Evolutionary conservation across 169 alveolate species (phyloP).

Genomic region (Plasmodium sp.): DNA sequence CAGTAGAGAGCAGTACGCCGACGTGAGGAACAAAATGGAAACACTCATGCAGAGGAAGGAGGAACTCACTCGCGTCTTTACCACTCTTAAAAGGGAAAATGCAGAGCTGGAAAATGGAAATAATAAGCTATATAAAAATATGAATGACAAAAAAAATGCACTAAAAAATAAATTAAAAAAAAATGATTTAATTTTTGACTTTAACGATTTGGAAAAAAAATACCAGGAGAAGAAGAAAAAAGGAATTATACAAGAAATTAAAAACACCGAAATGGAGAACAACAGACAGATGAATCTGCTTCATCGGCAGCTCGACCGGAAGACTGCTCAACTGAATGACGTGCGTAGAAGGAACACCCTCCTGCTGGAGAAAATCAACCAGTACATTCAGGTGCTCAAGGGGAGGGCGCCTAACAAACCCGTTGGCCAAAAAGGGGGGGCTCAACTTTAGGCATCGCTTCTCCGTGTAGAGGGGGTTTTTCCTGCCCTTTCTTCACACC

Average conservation of each 20-base stretch:
- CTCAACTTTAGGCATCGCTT: background rate
- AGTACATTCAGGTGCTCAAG: conserved; percentile 29
- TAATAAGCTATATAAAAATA: conserved; percentile 11
- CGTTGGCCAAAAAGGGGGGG: background rate
- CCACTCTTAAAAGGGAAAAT: conserved; percentile 17
- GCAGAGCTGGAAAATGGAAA: conserved; percentile 33
- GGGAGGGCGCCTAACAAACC: background rate
- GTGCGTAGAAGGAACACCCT: conserved; percentile 14
- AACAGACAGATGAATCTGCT: conserved; percentile 2
- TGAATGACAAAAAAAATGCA: conserved; percentile 21
- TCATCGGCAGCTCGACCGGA: conserved; percentile 1
- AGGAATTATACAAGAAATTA: conserved; percentile 48
- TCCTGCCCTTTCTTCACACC: background rate
- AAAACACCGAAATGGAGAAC: conserved; percentile 26
- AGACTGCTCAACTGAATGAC: conserved; percentile 15
- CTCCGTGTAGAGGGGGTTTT: background rate
- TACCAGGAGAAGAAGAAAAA: conserved; percentile 65
- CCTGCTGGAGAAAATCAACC: conserved; percentile 19
- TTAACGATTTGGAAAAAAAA: conserved; percentile 69
- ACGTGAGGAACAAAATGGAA: conserved; percentile 30
- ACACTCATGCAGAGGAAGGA: background rate
- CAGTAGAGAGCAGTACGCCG: conserved; percentile 35
- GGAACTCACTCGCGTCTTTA: conserved; percentile 1
- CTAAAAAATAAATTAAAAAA: conserved; percentile 61
- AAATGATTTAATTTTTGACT: conserved; percentile 35